Evolutionary conservation across 2,329 filamentous ascomycete genomes (phyloP).

Genomic region (Tolypocladium inflatum): DNA sequence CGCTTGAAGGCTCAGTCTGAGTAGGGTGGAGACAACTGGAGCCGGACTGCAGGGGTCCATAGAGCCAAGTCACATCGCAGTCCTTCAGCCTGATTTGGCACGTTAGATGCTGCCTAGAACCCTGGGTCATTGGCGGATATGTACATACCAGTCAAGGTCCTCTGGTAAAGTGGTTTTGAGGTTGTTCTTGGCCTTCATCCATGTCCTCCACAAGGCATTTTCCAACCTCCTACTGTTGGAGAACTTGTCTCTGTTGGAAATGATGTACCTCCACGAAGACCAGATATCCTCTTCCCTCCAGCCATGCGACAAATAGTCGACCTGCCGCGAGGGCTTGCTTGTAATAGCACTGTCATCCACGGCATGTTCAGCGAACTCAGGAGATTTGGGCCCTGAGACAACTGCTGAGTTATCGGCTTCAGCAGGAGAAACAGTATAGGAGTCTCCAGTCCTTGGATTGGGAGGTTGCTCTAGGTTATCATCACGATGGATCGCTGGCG

Average conservation of each 20-base stretch:
- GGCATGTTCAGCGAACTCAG: conserved; percentile 48
- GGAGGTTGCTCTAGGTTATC: conserved; percentile 39
- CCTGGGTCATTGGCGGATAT: no score
- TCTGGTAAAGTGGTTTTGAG: conserved; percentile 84
- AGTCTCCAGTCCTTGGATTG: conserved; percentile 39
- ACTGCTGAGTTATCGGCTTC: conserved; percentile 41
- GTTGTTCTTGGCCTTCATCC: conserved; percentile 86
- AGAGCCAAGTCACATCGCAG: conserved; percentile 94
- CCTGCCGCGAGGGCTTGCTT: conserved; percentile 70
- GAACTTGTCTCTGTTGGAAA: conserved; percentile 68
- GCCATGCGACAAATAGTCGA: conserved; percentile 87
- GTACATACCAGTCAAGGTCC: conserved; percentile 73
- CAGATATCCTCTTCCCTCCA: conserved; percentile 96
- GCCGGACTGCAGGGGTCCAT: conserved; percentile 78
- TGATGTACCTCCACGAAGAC: conserved; percentile 92
- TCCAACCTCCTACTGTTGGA: conserved; percentile 76
- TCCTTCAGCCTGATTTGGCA: conserved; percentile 49
- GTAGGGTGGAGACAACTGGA: conserved; percentile 42
- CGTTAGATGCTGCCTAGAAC: no score
- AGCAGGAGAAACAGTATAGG: conserved; percentile 41
- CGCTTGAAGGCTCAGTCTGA: conserved; percentile 30
- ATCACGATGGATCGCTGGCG: conserved; percentile 17
- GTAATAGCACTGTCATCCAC: conserved; percentile 70
- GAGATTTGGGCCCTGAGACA: conserved; percentile 48
- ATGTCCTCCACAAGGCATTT: conserved; percentile 95